These are phyloP conservation scores for Pestalotiopsis sp. DNA, from an alignment of 2,329 filamentous ascomycete species.

Conservation along the genomic window DNA sequence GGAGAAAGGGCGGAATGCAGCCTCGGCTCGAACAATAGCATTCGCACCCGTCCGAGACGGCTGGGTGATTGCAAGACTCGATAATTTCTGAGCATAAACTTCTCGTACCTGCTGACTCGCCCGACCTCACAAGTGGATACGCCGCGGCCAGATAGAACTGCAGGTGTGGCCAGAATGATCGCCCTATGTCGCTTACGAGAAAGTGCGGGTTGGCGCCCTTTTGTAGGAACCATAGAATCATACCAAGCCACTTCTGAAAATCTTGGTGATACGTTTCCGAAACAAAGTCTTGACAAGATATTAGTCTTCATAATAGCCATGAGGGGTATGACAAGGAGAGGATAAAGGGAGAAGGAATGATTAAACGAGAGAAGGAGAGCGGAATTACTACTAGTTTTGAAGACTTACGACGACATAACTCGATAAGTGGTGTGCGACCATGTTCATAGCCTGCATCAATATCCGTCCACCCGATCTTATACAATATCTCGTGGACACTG, in stretches of 20 bases:
- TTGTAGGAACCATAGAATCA: not conserved
- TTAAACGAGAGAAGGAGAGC: too few species aligned
- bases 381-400: not conserved
- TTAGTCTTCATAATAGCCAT: not conserved
- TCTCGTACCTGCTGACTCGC: not conserved
- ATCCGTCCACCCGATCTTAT: not conserved
- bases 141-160: not conserved
- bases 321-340: too few species aligned
- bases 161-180: not conserved
- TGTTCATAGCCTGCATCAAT: not conserved
- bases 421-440: not conserved
- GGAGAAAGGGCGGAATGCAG: not conserved
- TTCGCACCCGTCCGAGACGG: not conserved
- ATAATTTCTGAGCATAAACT: not conserved
- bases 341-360: too few species aligned
- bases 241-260: not conserved
- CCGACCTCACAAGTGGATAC: not conserved
- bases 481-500: not conserved
- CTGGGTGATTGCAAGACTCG: not conserved
- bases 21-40: not conserved
- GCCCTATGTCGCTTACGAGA: not conserved
- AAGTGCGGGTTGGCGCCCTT: not conserved
- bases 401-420: not conserved
- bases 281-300: not conserved
- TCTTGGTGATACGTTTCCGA: not conserved